phyloP scores from a whole-genome alignment of 345 rosid species.

The Citrus inodora region DNA sequence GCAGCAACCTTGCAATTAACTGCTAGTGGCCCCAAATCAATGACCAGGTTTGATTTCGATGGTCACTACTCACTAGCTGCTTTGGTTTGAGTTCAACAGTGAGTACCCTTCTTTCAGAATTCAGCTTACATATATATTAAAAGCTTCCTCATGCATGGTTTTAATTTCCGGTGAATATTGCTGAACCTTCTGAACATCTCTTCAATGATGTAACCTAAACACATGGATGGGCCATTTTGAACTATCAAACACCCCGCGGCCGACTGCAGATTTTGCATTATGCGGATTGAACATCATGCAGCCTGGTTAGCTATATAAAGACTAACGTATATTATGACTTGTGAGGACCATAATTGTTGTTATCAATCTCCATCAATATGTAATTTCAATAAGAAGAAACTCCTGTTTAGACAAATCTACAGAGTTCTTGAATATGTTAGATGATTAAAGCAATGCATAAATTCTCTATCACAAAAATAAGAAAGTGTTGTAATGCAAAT shows the following conservation, averaged over 20 bases:
- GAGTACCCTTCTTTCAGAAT: background rate
- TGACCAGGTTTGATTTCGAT: too few species aligned
- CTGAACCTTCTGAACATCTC: slow-evolving; percentile 1
- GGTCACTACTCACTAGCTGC: background rate
- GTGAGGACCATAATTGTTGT: background rate
- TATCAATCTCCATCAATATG: background rate
- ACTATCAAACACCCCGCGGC: background rate
- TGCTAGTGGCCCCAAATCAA: background rate
- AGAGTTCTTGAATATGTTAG: background rate
- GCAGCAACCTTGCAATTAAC: background rate
- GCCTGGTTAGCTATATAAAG: background rate
- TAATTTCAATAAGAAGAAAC: background rate
- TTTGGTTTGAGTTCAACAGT: background rate
- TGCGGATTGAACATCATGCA: background rate
- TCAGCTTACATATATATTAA: background rate
- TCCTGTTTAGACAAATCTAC: background rate
- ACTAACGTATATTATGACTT: too few species aligned
- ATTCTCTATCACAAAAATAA: background rate
- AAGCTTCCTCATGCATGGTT: background rate
- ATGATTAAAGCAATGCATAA: background rate
- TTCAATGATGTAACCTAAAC: background rate
- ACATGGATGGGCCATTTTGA: slow-evolving; percentile 2
- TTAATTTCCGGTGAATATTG: background rate
- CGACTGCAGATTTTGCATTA: background rate
- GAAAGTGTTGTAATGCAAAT: background rate